phyloP scores from a whole-genome alignment of 2,329 filamentous ascomycete species.

The Cercospora nicotianae region DNA sequence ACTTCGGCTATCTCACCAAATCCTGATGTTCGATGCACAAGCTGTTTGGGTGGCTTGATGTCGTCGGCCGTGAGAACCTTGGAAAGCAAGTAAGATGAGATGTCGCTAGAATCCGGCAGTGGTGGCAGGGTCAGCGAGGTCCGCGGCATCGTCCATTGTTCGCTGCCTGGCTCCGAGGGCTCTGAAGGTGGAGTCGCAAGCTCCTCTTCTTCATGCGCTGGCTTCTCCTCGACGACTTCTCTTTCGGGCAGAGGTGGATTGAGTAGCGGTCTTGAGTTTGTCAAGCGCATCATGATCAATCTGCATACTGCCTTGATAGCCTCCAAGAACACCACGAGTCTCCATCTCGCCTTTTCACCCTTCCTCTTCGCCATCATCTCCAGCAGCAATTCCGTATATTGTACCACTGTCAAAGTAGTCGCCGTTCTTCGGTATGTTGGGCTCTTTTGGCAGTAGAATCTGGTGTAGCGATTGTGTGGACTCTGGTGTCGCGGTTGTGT shows the following conservation, averaged over 20 bases:
- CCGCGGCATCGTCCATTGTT: slow-evolving; percentile 85
- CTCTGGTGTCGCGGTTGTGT: slow-evolving; percentile 49
- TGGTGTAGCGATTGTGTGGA: slow-evolving; percentile 63
- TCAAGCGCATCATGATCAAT: slow-evolving; percentile 76
- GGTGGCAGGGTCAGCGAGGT: slow-evolving; percentile 83
- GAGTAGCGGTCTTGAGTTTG: slow-evolving; percentile 77
- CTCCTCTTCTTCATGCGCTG: slow-evolving; percentile 32
- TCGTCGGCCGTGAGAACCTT: slow-evolving; percentile 94
- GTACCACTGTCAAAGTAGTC: slow-evolving; percentile 80
- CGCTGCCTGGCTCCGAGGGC: slow-evolving; percentile 42
- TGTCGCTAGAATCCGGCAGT: slow-evolving; percentile 76
- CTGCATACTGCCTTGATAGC: slow-evolving; percentile 82
- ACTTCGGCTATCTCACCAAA: slow-evolving; percentile 83
- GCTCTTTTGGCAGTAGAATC: slow-evolving; percentile 62
- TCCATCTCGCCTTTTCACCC: slow-evolving; percentile 80
- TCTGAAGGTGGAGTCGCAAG: slow-evolving; percentile 50
- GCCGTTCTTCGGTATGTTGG: slow-evolving; percentile 78
- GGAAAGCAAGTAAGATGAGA: slow-evolving; percentile 81
- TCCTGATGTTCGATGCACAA: slow-evolving; percentile 73
- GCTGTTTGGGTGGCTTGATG: slow-evolving; percentile 84
- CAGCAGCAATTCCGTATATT: slow-evolving; percentile 94
- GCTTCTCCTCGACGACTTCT: slow-evolving; percentile 62
- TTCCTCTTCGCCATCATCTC: slow-evolving; percentile 93
- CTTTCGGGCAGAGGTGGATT: slow-evolving; percentile 83
- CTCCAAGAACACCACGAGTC: slow-evolving; percentile 81